Percentiles rank a stretch among this genome's conserved stretches.
These are phyloP conservation scores for Ceratocystiopsis minuta DNA, from an alignment of 2,329 filamentous ascomycete species.

Conservation along the genomic window DNA sequence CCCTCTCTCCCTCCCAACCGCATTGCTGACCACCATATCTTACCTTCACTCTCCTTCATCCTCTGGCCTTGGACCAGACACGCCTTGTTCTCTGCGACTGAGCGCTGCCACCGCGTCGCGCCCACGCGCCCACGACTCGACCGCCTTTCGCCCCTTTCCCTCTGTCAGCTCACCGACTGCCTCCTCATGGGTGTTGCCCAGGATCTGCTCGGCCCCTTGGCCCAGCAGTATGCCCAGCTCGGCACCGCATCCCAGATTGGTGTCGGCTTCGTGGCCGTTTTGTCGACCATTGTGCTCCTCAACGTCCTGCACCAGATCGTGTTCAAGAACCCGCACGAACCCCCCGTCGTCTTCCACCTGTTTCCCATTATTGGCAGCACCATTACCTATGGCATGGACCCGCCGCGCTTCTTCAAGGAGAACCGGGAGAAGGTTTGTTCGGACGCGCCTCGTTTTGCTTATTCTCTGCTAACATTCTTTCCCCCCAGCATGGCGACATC, in stretches of 20 bases:
- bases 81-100: too few species aligned
- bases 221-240: constrained; percentile 30
- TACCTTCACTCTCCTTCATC: too few species aligned
- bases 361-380: constrained; percentile 78
- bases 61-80: too few species aligned
- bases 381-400: constrained; percentile 86
- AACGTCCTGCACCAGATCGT: constrained; percentile 70
- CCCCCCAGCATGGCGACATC: constrained; percentile 30
- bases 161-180: not conserved
- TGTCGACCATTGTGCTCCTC: constrained; percentile 44
- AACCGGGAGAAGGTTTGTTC: constrained; percentile 44
- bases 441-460: constrained; percentile 15
- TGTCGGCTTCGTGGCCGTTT: constrained; percentile 22
- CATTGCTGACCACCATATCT: too few species aligned
- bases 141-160: not conserved
- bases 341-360: constrained; percentile 66
- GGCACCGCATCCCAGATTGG: constrained; percentile 29
- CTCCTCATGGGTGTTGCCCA: constrained; percentile 33
- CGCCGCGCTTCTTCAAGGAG: constrained; percentile 68
- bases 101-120: too few species aligned
- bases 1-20: too few species aligned
- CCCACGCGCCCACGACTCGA: not conserved
- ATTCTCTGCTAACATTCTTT: not conserved
- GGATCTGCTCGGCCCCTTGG: constrained; percentile 30
- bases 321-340: constrained; percentile 66